These are phyloP conservation scores for Lycium barbarum DNA, from an alignment of 257 asterid species.

Conservation along the genomic window DNA sequence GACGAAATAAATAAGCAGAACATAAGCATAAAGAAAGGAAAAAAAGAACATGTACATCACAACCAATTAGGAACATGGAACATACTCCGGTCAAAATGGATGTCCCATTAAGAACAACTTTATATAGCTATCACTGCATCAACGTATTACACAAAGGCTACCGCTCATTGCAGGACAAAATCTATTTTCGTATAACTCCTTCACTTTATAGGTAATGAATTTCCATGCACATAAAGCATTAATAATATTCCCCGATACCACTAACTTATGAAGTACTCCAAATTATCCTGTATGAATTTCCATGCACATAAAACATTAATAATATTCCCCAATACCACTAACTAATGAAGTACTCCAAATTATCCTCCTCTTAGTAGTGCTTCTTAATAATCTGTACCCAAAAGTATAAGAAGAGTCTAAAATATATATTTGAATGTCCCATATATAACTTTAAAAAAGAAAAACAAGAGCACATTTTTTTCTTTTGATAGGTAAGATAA, in stretches of 20 bases:
- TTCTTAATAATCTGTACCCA: background rate
- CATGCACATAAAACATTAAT: background rate
- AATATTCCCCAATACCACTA: background rate
- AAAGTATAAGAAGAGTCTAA: constrained; percentile 9
- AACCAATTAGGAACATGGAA: background rate
- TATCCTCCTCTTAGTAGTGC: background rate
- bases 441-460: background rate
- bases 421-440: background rate
- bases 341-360: background rate
- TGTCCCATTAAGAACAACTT: background rate
- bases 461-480: background rate
- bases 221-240: background rate
- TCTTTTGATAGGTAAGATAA: background rate
- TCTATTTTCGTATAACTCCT: background rate
- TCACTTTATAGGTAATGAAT: background rate
- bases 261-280: background rate
- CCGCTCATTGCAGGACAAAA: background rate
- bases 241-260: background rate
- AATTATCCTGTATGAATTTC: background rate
- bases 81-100: background rate
- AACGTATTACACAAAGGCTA: background rate
- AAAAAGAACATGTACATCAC: background rate
- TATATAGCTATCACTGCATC: background rate
- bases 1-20: background rate
- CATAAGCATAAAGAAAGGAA: background rate